phyloP scores from a whole-genome alignment of 306 rosid species.

The Aeschynomene evenia region DNA sequence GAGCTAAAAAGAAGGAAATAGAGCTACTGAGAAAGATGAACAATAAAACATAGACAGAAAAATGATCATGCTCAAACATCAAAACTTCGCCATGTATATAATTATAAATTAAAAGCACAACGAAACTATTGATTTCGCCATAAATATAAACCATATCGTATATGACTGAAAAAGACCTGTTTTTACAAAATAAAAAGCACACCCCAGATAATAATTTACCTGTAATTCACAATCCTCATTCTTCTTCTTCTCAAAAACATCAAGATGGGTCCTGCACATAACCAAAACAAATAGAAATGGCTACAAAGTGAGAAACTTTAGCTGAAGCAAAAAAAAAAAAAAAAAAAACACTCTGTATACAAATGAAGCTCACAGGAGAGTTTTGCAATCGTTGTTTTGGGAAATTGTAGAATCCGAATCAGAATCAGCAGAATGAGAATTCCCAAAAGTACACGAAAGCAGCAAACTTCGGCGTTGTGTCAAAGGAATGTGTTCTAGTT shows the following conservation, averaged over 20 bases:
- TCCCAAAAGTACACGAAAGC: neutral
- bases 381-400: constrained; percentile 11
- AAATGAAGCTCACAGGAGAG: constrained; percentile 7
- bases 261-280: constrained; percentile 19
- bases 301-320: neutral
- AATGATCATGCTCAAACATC: neutral
- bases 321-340: too few relatives aligned
- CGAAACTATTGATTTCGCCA: too few relatives aligned
- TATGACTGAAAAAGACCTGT: too few relatives aligned
- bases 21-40: neutral
- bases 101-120: neutral
- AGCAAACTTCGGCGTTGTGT: constrained; percentile 34
- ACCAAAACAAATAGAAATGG: neutral
- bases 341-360: neutral
- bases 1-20: neutral
- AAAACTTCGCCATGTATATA: neutral
- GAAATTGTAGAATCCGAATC: neutral
- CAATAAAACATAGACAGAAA: neutral
- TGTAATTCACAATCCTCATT: constrained; percentile 18
- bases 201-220: constrained; percentile 29
- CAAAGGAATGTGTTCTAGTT: constrained; percentile 48
- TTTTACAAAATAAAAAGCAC: neutral
- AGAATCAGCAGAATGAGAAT: neutral
- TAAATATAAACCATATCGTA: neutral
- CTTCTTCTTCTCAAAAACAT: constrained; percentile 31